Percentiles rank a stretch among this genome's conserved stretches.
Conservation (phyloP, 345 rosid species). For the Barbarea vulgaris region DNA sequence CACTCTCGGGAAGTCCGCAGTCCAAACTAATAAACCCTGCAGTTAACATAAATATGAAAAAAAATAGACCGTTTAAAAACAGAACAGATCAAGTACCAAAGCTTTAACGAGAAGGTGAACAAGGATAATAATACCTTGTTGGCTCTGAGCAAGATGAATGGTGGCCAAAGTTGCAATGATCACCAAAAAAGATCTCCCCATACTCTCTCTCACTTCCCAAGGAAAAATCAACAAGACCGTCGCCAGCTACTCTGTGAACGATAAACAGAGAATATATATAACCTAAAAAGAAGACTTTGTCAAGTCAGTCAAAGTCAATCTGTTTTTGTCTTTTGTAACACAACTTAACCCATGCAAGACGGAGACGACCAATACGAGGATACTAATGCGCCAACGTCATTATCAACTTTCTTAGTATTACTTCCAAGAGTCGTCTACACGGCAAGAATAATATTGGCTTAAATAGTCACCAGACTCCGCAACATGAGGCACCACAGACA, state of each 20-base stretch:
- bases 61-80: background rate
- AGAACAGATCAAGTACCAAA: too few relatives aligned
- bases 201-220: background rate
- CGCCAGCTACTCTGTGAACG: background rate
- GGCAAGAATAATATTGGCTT: too few relatives aligned
- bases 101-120: too few relatives aligned
- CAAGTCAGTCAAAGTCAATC: constrained; percentile 8
- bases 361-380: background rate
- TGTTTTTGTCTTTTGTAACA: background rate
- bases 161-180: background rate
- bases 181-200: background rate
- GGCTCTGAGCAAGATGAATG: constrained; percentile 15
- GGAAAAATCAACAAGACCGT: background rate
- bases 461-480: background rate
- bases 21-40: too few relatives aligned
- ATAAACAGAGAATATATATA: background rate
- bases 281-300: background rate
- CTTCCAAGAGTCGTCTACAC: too few relatives aligned
- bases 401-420: background rate
- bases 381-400: background rate
- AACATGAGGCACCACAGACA: background rate
- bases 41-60: too few relatives aligned
- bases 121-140: constrained; percentile 18
- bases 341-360: background rate
- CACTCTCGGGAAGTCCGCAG: too few relatives aligned